A percentile compares a stretch with the other conserved stretches of the same genome.
Conservation (phyloP, 768 basidiomycete genomes). For the Lentinula guzmanii region DNA sequence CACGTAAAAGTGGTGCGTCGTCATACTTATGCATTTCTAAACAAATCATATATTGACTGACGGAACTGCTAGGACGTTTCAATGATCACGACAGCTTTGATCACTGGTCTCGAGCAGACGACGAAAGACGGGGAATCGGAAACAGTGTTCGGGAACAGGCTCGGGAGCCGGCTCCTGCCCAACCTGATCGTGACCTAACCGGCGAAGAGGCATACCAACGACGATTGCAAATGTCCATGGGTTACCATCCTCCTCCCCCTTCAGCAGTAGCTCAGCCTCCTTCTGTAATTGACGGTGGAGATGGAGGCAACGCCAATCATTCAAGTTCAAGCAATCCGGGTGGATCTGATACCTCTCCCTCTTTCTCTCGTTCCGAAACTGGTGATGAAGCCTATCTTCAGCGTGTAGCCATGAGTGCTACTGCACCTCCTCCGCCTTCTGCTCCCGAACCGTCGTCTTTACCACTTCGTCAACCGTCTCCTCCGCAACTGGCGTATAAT, state of each 20-base stretch:
- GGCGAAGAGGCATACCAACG: slow-evolving; percentile 82
- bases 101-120: slow-evolving; percentile 51
- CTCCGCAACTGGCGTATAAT: slow-evolving; percentile 53
- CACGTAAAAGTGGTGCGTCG: slow-evolving; percentile 59
- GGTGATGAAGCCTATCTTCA: slow-evolving; percentile 69
- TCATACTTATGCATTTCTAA: background rate
- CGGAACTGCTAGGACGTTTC: slow-evolving; percentile 35
- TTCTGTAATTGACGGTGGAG: slow-evolving; percentile 9
- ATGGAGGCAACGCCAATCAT: slow-evolving; percentile 15
- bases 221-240: slow-evolving; percentile 62
- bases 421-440: slow-evolving; percentile 23
- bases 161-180: slow-evolving; percentile 25
- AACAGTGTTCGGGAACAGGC: slow-evolving; percentile 20
- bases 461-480: slow-evolving; percentile 19
- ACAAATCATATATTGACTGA: background rate
- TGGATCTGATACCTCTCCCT: slow-evolving; percentile 1
- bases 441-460: slow-evolving; percentile 16
- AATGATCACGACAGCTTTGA: slow-evolving; percentile 38
- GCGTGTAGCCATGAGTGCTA: slow-evolving; percentile 50
- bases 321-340: slow-evolving; percentile 14
- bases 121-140: slow-evolving; percentile 22
- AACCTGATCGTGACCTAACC: slow-evolving; percentile 41
- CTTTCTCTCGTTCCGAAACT: slow-evolving; percentile 25
- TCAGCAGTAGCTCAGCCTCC: slow-evolving; percentile 10
- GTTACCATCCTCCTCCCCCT: slow-evolving; percentile 15